Evolutionary conservation across 2,329 filamentous ascomycete species (phyloP).

Genomic region (Decorospora gaudefroyi): DNA sequence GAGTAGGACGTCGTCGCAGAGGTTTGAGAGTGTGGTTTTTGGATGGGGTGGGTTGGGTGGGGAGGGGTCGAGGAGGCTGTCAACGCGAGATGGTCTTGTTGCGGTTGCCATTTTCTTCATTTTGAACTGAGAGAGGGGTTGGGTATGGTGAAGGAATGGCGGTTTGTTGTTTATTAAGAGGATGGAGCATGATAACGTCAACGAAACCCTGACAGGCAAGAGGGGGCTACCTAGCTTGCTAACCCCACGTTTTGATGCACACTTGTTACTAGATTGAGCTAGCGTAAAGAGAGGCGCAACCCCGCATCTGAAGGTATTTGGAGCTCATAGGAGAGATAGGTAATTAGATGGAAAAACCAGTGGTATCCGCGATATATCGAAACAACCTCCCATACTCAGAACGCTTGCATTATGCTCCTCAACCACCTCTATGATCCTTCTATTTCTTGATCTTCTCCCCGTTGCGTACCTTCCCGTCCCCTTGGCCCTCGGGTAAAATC

Average conservation of each 20-base stretch:
- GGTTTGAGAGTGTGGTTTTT: conserved; percentile 9
- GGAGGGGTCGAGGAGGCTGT: not conserved
- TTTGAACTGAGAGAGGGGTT: not conserved
- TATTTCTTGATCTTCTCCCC: conserved; percentile 5
- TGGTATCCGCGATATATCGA: too few relatives aligned
- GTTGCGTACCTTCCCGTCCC: too few relatives aligned
- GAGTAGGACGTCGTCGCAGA: conserved; percentile 25
- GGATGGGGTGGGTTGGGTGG: not conserved
- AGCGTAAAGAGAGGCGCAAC: too few relatives aligned
- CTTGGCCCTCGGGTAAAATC: conserved; percentile 47
- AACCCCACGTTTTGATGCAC: conserved; percentile 4
- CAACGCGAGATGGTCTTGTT: not conserved
- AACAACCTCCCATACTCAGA: too few relatives aligned
- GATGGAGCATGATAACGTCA: not conserved
- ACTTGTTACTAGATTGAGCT: conserved; percentile 1
- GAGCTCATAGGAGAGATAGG: too few relatives aligned
- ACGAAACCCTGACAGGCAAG: not conserved
- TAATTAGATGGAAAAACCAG: too few relatives aligned
- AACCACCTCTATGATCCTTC: too few relatives aligned
- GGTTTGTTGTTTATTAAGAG: not conserved
- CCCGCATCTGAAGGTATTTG: too few relatives aligned
- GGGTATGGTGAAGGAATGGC: not conserved
- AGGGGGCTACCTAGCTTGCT: conserved; percentile 1
- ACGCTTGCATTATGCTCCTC: too few relatives aligned
- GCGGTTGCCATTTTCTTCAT: not conserved